Conservation (phyloP, 768 basidiomycete species). For the Mycena metata region DNA sequence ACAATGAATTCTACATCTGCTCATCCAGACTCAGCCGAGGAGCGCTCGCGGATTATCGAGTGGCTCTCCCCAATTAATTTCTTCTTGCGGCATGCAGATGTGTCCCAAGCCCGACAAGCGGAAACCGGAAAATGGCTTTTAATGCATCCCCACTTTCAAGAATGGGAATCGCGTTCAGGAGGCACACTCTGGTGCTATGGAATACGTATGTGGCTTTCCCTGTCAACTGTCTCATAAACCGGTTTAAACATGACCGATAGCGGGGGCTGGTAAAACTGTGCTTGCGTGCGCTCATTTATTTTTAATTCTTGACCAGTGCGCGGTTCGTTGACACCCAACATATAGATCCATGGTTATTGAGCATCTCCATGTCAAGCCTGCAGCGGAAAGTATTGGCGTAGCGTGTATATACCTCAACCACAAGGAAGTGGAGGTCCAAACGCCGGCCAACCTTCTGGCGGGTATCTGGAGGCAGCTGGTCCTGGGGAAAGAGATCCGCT, state of each 20-base stretch:
- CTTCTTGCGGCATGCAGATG: conserved; percentile 11
- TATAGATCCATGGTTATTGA: conserved; percentile 3
- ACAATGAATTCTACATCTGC: too few relatives aligned
- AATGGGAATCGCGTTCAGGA: not conserved
- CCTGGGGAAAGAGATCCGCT: not conserved
- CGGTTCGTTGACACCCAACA: not conserved
- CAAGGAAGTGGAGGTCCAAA: conserved; percentile 10
- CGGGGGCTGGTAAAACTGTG: conserved; percentile 14
- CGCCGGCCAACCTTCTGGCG: not conserved
- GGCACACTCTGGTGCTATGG: conserved; percentile 2
- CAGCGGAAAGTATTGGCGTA: not conserved
- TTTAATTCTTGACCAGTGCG: too few relatives aligned
- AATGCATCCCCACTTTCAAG: not conserved
- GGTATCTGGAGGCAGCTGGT: conserved; percentile 18
- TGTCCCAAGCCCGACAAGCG: not conserved
- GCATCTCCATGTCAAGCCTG: not conserved
- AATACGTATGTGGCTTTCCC: not conserved
- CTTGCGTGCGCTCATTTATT: not conserved
- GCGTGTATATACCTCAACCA: conserved; percentile 11
- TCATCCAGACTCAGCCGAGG: too few relatives aligned
- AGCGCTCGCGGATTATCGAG: not conserved
- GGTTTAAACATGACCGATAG: not conserved
- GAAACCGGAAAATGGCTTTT: conserved; percentile 24
- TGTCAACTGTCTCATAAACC: not conserved
- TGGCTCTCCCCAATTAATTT: conserved; percentile 18